A percentile compares a stretch with the other conserved stretches of the same genome.
phyloP scores from a whole-genome alignment of 2,329 filamentous ascomycete genomes.

The Fusarium liriodendri region DNA sequence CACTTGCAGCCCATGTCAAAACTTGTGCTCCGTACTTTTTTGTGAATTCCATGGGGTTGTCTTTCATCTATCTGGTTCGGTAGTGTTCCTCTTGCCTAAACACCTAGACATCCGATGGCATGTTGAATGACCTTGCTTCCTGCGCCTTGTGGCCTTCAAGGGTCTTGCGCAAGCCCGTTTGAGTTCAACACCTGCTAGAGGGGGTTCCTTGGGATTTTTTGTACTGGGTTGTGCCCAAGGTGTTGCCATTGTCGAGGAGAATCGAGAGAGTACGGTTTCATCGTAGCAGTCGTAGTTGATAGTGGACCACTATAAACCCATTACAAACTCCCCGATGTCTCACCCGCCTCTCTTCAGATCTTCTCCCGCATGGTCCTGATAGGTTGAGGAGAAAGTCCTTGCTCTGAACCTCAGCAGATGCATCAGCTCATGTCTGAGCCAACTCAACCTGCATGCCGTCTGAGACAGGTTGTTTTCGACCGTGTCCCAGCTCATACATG shows the following conservation, averaged over 20 bases:
- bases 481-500: constrained; percentile 68
- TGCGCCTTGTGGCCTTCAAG: neutral
- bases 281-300: neutral
- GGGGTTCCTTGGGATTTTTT: neutral
- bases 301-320: neutral
- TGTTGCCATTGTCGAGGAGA: neutral
- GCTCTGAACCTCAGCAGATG: neutral
- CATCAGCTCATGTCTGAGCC: neutral
- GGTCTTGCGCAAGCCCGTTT: neutral
- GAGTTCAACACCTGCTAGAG: neutral
- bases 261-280: neutral
- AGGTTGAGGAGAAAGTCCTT: neutral
- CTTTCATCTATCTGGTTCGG: neutral
- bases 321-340: neutral
- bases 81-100: neutral
- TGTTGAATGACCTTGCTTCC: constrained; percentile 8
- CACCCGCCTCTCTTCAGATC: neutral
- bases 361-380: neutral
- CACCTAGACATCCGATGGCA: neutral
- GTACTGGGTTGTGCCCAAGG: neutral
- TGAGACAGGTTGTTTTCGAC: constrained; percentile 25
- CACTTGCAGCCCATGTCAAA: neutral
- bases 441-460: constrained; percentile 2
- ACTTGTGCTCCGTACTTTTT: neutral
- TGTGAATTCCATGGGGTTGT: neutral